phyloP scores from a whole-genome alignment of 805 yeast genomes.

The Saccharomycopsis vini region DNA sequence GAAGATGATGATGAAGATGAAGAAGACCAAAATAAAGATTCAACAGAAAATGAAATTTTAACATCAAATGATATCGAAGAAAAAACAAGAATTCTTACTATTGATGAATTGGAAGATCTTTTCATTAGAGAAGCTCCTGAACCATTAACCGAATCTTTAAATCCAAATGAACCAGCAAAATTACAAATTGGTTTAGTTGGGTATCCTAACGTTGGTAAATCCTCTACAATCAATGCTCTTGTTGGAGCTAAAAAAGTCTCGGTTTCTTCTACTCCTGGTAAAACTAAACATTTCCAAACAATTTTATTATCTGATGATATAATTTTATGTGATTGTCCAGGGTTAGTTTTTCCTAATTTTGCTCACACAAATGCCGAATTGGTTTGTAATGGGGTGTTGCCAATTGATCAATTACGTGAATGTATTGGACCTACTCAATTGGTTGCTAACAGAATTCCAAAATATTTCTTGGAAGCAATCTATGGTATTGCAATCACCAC shows the following conservation, averaged over 20 bases:
- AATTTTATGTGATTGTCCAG: conserved; percentile 95
- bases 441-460: conserved; percentile 84
- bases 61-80: conserved; percentile 33
- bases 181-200: conserved; percentile 94
- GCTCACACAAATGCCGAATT: conserved; percentile 94
- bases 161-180: conserved; percentile 50
- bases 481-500: conserved; percentile 87
- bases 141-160: conserved; percentile 42
- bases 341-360: conserved; percentile 95
- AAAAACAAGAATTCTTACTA: conserved; percentile 61
- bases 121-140: conserved; percentile 75
- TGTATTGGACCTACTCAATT: conserved; percentile 80
- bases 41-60: too few relatives aligned
- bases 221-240: conserved; percentile 95
- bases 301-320: conserved; percentile 76
- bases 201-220: conserved; percentile 93
- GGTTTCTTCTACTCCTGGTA: conserved; percentile 97
- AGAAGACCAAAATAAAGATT: too few relatives aligned
- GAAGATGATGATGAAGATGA: conserved; percentile 20
- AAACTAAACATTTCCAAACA: conserved; percentile 97
- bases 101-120: conserved; percentile 76
- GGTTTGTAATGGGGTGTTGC: conserved; percentile 97
- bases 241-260: conserved; percentile 97
- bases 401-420: conserved; percentile 94
- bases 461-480: conserved; percentile 76